Conservation (phyloP, 495 filamentous ascomycete genomes). For the Lichina pygmaea region DNA sequence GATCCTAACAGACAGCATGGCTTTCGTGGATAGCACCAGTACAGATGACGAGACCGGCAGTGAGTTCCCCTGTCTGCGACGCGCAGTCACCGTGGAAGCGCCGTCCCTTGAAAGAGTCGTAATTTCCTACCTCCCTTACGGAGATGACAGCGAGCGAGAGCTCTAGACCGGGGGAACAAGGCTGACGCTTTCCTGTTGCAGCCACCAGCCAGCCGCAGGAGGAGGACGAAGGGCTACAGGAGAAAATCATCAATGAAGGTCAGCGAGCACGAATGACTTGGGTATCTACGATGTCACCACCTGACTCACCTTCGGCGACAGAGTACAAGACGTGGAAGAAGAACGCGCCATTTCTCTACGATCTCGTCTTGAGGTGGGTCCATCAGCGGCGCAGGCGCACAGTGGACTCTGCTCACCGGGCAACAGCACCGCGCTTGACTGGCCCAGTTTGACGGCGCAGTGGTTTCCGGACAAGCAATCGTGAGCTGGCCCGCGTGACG, state of each 20-base stretch:
- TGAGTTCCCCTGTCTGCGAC: too few relatives aligned
- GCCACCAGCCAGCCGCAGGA: constrained; percentile 19
- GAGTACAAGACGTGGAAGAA: constrained; percentile 99
- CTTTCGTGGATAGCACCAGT: too few relatives aligned
- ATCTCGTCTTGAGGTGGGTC: constrained; percentile 54
- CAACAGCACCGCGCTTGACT: constrained; percentile 71
- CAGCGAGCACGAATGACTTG: constrained; percentile 2
- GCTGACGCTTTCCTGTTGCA: background rate
- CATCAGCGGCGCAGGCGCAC: background rate
- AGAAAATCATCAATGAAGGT: constrained; percentile 91
- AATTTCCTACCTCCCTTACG: too few relatives aligned
- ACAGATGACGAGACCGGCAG: too few relatives aligned
- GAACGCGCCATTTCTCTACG: constrained; percentile 94
- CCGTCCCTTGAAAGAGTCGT: too few relatives aligned
- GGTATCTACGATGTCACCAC: background rate
- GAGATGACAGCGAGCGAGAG: background rate
- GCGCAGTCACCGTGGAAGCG: too few relatives aligned
- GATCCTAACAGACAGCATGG: too few relatives aligned
- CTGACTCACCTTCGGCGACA: constrained; percentile 9
- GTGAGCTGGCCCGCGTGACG: constrained; percentile 14
- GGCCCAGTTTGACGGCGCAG: constrained; percentile 92
- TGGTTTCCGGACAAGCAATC: constrained; percentile 93
- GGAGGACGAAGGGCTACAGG: constrained; percentile 45
- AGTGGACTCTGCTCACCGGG: background rate
- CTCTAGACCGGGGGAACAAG: background rate